Percentiles rank a stretch among this genome's conserved stretches.
Evolutionary conservation across 805 yeast genomes (phyloP).

Genomic region (Candida yuanshanica): DNA sequence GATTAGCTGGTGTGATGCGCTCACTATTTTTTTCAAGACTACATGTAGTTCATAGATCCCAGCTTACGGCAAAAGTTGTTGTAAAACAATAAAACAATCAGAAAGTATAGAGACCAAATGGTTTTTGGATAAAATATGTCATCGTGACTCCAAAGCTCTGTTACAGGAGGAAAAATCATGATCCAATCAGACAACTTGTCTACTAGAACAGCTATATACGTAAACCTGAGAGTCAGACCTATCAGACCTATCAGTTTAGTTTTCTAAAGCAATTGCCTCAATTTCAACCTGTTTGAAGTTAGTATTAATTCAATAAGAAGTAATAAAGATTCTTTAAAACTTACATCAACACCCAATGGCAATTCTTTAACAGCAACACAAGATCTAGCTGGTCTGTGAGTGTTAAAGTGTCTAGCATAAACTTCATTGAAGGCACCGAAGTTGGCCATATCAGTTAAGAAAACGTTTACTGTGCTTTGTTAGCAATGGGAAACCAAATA

Average conservation of each 20-base stretch:
- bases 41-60: no score
- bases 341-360: conserved; percentile 74
- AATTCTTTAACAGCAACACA: conserved; percentile 92
- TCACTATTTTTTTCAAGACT: no score
- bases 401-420: conserved; percentile 68
- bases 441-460: conserved; percentile 84
- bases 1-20: no score
- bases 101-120: no score
- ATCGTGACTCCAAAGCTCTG: no score
- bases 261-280: conserved; percentile 70
- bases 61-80: no score
- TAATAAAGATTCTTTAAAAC: conserved; percentile 7
- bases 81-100: no score
- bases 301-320: conserved; percentile 3
- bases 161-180: no score
- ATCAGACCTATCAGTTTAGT: neutral
- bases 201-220: neutral
- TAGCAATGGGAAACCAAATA: neutral
- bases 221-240: neutral
- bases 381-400: conserved; percentile 92
- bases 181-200: neutral
- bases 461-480: conserved; percentile 46
- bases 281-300: conserved; percentile 52
- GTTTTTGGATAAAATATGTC: no score
- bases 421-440: conserved; percentile 84